phyloP scores from a whole-genome alignment of 2,329 filamentous ascomycete genomes.

The Neonectria sp. region DNA sequence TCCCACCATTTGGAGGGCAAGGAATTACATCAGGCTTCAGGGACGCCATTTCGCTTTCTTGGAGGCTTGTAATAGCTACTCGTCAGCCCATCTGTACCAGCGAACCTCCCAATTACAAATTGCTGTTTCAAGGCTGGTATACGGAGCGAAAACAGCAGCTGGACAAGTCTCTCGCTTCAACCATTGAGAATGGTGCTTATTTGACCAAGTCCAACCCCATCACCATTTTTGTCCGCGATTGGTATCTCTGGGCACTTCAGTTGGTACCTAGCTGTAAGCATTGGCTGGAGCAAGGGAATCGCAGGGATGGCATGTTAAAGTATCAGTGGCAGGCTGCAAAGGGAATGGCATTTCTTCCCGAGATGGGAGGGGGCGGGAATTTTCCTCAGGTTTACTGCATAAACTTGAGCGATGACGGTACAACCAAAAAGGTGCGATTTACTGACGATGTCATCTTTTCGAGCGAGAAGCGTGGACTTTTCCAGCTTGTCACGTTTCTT shows the following conservation, averaged over 20 bases:
- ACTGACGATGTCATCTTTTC: slow-evolving; percentile 22
- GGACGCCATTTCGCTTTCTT: slow-evolving; percentile 53
- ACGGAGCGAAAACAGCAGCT: slow-evolving; percentile 40
- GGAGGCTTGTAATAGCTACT: slow-evolving; percentile 47
- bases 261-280: slow-evolving; percentile 31
- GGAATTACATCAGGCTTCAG: slow-evolving; percentile 54
- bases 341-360: slow-evolving; percentile 31
- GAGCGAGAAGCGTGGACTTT: slow-evolving; percentile 1
- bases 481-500: slow-evolving; percentile 11
- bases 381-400: slow-evolving; percentile 24
- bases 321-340: slow-evolving; percentile 18
- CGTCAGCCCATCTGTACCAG: not conserved
- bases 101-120: slow-evolving; percentile 5
- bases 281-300: slow-evolving; percentile 26
- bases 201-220: slow-evolving; percentile 22
- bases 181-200: slow-evolving; percentile 32
- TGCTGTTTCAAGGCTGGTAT: slow-evolving; percentile 30
- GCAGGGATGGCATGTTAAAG: slow-evolving; percentile 23
- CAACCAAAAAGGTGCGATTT: not conserved
- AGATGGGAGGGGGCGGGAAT: slow-evolving; percentile 12
- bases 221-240: slow-evolving; percentile 35
- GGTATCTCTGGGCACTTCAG: slow-evolving; percentile 37
- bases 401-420: not conserved
- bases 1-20: slow-evolving; percentile 50
- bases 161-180: slow-evolving; percentile 32